Evolutionary conservation across 768 basidiomycete genomes (phyloP), one percentile per base, ranked within the genome.

Genomic region (Trametes meyenii): DNA sequence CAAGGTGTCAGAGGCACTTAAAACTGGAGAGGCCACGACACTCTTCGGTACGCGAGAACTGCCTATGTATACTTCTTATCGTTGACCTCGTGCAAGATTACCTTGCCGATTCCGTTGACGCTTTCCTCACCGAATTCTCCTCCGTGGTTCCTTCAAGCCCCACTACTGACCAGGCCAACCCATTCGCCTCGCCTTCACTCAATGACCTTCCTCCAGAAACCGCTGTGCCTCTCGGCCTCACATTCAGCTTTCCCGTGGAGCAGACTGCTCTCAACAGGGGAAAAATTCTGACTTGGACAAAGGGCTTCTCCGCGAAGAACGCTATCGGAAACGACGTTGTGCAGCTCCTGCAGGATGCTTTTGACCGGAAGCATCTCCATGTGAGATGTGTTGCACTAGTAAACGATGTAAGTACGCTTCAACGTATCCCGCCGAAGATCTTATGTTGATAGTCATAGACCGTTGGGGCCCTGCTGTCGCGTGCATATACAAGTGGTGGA

Each of bases 201-300:
- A 62, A 54, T 24, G 67, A 67, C 29, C 55, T 69, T 1, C 76
- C 79, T 50, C 63, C 64, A 38, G 55, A 65, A n/a, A 59, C 62
- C 23, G 66, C 72, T 17, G 66, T 90, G 40, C 82, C 85, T 33
- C 87, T 99, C 2, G 97, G 96, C 10, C 82, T 99, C 53, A 98
- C 97, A 0, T 99, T 98, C 74, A 95, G 92, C 29, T 97, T 98
- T 79, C 97, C 97, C 1, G 97, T 98, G 29, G 94, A 97, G 69
- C 97, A 99, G 72, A 94, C 93, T 0, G 95, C 97, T 0, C 82
- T 98, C 23, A 89, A 89, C 67, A 85, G 87, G 23, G 97, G 97
- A 0, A 92, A 87, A 62, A 89, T 99, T 63, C 79, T 98, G 38
- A 96, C 92, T 0, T 95, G 93, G 93, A 98, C 93, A 3, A 96